Percentiles rank a stretch among this genome's conserved stretches.
These are phyloP conservation scores for Silybum marianum DNA, from an alignment of 129 eudicot genomes.

Conservation along the genomic window DNA sequence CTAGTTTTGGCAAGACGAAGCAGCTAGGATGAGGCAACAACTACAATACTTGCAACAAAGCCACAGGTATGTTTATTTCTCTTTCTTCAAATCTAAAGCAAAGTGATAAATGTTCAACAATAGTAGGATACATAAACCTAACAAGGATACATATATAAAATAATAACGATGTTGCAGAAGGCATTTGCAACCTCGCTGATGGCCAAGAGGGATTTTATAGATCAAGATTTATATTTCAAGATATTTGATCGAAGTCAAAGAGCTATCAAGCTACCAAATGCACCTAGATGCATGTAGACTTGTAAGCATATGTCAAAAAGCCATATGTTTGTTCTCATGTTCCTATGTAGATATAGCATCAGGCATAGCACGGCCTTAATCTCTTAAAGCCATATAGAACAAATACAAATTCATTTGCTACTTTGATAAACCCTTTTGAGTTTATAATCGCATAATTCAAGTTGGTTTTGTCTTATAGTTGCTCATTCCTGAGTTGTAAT, in stretches of 20 bases:
- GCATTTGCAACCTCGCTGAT: not conserved
- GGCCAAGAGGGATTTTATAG: not conserved
- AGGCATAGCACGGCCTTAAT: no score
- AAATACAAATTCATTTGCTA: not conserved
- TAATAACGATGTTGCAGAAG: no score
- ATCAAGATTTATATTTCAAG: not conserved
- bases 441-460: not conserved
- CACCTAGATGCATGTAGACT: not conserved
- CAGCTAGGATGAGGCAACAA: constrained; percentile 47
- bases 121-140: not conserved
- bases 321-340: not conserved
- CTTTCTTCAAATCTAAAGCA: not conserved
- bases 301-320: not conserved
- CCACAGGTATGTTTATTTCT: constrained; percentile 35
- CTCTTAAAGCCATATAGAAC: no score
- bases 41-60: constrained; percentile 51
- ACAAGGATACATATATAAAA: not conserved
- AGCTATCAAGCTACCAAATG: not conserved
- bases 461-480: not conserved
- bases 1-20: constrained; percentile 59
- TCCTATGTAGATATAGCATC: not conserved
- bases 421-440: not conserved
- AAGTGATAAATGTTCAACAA: not conserved
- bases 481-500: not conserved
- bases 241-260: not conserved